Conservation (phyloP, 176 grass and related monocot species). For the Musa acuminata region DNA sequence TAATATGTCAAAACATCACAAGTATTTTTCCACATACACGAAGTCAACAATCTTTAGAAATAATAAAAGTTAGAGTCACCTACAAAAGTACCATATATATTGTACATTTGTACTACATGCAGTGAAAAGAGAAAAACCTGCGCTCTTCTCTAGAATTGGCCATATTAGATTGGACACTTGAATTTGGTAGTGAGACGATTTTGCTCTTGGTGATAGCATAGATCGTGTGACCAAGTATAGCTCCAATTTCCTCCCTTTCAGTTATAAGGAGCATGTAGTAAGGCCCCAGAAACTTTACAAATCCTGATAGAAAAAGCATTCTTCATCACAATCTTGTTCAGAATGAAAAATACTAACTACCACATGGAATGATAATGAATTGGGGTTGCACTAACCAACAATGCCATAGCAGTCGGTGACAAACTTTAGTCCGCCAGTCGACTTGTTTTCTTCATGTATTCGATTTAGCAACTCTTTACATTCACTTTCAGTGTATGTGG, state of each 20-base stretch:
- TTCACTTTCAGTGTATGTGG: constrained; percentile 19
- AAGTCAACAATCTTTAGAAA: no score
- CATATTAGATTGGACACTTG: constrained; percentile 32
- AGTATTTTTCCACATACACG: neutral
- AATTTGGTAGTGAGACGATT: constrained; percentile 61
- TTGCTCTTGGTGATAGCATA: constrained; percentile 65
- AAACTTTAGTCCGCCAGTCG: constrained; percentile 21
- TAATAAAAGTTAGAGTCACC: neutral
- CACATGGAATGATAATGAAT: neutral
- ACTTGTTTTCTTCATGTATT: constrained; percentile 17
- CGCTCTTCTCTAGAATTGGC: constrained; percentile 38
- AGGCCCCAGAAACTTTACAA: constrained; percentile 78
- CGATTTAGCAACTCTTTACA: constrained; percentile 17
- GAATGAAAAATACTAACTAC: neutral
- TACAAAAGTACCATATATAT: no score
- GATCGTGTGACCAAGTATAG: constrained; percentile 67
- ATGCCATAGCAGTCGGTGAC: constrained; percentile 24
- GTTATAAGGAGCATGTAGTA: constrained; percentile 97
- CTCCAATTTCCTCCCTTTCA: constrained; percentile 60
- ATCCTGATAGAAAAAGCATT: constrained; percentile 37
- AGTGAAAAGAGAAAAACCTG: constrained; percentile 27
- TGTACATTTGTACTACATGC: neutral
- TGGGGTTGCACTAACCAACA: constrained; percentile 5
- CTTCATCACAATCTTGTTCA: constrained; percentile 5
- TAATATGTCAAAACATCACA: neutral